Conservation (phyloP, 164 flowering plant genomes). For the Dillenia turbinata region DNA sequence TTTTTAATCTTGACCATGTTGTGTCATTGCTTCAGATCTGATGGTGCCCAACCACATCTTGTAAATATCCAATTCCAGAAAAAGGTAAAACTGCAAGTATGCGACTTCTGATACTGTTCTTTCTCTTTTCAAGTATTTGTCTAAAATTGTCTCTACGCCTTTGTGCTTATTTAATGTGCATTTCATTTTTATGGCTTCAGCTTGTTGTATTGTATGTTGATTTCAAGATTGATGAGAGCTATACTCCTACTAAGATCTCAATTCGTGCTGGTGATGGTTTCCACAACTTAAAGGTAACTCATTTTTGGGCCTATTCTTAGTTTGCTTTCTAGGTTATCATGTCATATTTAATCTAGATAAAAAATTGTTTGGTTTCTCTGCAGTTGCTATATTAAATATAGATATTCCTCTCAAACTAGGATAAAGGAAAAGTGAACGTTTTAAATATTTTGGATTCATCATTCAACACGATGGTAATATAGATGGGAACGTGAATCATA, state of each 20-base stretch:
- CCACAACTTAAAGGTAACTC: constrained; percentile 80
- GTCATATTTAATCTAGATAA: no score
- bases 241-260: constrained; percentile 33
- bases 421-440: no score
- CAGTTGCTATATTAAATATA: no score
- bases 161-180: background rate
- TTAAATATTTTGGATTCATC: no score
- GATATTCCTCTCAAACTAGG: no score
- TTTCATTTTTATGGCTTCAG: constrained; percentile 18
- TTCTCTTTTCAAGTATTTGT: background rate
- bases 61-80: constrained; percentile 92
- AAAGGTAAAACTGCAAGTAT: constrained; percentile 84
- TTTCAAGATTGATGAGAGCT: constrained; percentile 97
- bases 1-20: background rate
- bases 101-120: background rate
- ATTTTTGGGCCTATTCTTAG: no score
- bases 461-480: no score
- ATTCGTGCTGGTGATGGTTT: constrained; percentile 92
- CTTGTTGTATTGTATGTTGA: constrained; percentile 83
- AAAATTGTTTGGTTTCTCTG: no score
- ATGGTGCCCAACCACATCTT: constrained; percentile 93
- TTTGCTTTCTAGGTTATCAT: no score
- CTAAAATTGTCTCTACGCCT: background rate
- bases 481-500: no score
- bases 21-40: constrained; percentile 52